Conservation (phyloP, 169 alveolate species). For the Condylostoma magnum region DNA sequence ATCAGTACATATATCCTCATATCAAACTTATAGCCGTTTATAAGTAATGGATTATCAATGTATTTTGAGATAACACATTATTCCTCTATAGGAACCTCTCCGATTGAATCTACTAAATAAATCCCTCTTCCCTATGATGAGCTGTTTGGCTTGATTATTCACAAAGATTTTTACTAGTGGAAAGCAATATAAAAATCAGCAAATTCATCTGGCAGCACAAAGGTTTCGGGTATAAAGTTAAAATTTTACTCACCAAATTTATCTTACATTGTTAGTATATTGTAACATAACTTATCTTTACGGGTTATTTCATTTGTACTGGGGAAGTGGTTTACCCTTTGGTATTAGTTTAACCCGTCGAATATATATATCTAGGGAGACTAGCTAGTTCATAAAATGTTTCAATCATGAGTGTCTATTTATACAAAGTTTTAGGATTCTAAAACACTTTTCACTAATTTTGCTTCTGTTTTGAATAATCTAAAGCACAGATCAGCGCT, state of each 20-base stretch:
- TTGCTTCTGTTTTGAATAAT: conserved; percentile 42
- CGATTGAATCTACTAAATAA: conserved; percentile 20
- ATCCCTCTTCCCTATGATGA: conserved; percentile 53
- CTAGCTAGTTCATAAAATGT: conserved; percentile 50
- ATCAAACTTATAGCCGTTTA: conserved; percentile 77
- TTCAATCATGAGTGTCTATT: conserved; percentile 62
- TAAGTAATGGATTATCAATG: conserved; percentile 70
- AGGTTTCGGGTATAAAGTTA: conserved; percentile 62
- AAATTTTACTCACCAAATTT: conserved; percentile 43
- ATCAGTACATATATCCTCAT: conserved; percentile 77
- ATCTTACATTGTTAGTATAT: conserved; percentile 49
- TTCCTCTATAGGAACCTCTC: conserved; percentile 34
- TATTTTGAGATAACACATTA: conserved; percentile 61
- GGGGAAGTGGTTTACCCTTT: conserved; percentile 53
- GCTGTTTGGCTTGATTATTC: conserved; percentile 55
- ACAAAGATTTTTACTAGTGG: conserved; percentile 38
- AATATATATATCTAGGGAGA: conserved; percentile 31
- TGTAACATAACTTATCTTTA: conserved; percentile 49
- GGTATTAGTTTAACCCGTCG: conserved; percentile 38
- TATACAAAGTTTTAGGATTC: conserved; percentile 45
- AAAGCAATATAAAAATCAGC: conserved; percentile 49
- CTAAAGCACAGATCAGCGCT: too few relatives aligned
- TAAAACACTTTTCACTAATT: conserved; percentile 40
- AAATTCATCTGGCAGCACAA: conserved; percentile 60
- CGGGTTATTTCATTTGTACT: conserved; percentile 52